Evolutionary conservation across 1,284 basidiomycete genomes (phyloP).

Genomic region (Cutaneotrichosporon arboriforme): DNA sequence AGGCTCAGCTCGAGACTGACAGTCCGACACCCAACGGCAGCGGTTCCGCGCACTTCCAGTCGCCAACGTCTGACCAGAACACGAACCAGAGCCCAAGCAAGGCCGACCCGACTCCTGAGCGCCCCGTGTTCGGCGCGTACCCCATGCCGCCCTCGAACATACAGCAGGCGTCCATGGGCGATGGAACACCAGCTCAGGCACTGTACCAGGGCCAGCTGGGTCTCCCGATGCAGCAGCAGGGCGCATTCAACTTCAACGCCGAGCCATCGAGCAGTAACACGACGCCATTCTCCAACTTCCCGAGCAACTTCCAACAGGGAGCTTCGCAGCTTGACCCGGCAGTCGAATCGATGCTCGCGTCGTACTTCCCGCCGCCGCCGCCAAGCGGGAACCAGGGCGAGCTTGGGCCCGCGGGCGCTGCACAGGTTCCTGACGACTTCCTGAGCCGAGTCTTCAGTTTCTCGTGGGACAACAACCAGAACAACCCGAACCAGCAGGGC

Average conservation of each 20-base stretch:
- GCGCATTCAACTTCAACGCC: slow-evolving; percentile 27
- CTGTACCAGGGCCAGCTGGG: slow-evolving; percentile 11
- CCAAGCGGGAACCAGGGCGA: slow-evolving; percentile 1
- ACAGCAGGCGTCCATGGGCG: background rate
- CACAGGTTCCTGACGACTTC: slow-evolving; percentile 42
- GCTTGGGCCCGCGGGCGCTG: slow-evolving; percentile 13
- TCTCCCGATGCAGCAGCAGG: slow-evolving; percentile 1
- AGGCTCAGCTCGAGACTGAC: slow-evolving; percentile 43
- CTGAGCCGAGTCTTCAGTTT: slow-evolving; percentile 42
- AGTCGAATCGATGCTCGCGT: slow-evolving; percentile 37
- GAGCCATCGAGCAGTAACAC: slow-evolving; percentile 22
- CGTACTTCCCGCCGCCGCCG: slow-evolving; percentile 30
- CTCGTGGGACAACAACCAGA: slow-evolving; percentile 34
- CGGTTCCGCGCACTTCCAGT: slow-evolving; percentile 8
- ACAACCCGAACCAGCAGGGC: slow-evolving; percentile 3
- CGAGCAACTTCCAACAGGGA: slow-evolving; percentile 30
- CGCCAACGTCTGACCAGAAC: slow-evolving; percentile 8
- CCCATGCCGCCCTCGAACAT: slow-evolving; percentile 26
- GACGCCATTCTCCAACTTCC: slow-evolving; percentile 30
- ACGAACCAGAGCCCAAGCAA: background rate
- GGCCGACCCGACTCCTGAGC: slow-evolving; percentile 28
- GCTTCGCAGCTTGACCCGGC: slow-evolving; percentile 35
- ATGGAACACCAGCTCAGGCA: background rate
- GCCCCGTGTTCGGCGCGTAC: slow-evolving; percentile 44
- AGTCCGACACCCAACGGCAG: slow-evolving; percentile 21